phyloP scores from a whole-genome alignment of 1,284 basidiomycete genomes.

The Leccinum fuscescens region DNA sequence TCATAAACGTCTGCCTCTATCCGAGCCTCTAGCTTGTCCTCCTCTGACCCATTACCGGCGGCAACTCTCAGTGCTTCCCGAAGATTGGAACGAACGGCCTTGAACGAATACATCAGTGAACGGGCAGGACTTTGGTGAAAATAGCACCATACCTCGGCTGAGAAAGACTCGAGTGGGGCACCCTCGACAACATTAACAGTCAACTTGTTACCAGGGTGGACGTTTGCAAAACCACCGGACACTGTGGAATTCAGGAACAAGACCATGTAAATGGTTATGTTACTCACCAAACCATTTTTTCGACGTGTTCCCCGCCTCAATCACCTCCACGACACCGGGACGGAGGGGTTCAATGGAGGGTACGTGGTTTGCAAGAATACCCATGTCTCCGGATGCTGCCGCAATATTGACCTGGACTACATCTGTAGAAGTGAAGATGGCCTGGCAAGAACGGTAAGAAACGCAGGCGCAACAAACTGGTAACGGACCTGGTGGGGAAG shows the following conservation, averaged over 20 bases:
- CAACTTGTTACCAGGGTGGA: conserved; percentile 95
- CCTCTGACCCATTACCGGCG: conserved; percentile 82
- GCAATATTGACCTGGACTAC: conserved; percentile 93
- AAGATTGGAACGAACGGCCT: conserved; percentile 90
- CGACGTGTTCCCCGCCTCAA: conserved; percentile 72
- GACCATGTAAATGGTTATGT: background rate
- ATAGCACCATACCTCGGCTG: conserved; percentile 60
- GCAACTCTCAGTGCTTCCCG: conserved; percentile 87
- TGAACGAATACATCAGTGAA: conserved; percentile 14
- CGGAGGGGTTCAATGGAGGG: conserved; percentile 90
- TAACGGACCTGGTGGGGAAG: conserved; percentile 87
- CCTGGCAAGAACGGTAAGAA: conserved; percentile 44
- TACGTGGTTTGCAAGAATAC: conserved; percentile 96
- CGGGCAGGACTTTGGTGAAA: background rate
- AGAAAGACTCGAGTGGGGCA: conserved; percentile 90
- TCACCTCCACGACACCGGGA: conserved; percentile 90
- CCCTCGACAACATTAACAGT: conserved; percentile 98
- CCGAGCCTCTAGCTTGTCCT: conserved; percentile 91
- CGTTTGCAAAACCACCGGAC: conserved; percentile 95
- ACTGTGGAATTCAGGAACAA: conserved; percentile 48
- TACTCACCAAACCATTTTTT: conserved; percentile 96
- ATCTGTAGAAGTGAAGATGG: conserved; percentile 83
- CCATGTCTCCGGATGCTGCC: conserved; percentile 96
- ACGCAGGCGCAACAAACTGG: conserved; percentile 3
- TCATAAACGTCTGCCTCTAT: conserved; percentile 98